These are phyloP conservation scores for Xylaria bambusicola DNA, from an alignment of 495 filamentous ascomycete species.

Conservation along the genomic window DNA sequence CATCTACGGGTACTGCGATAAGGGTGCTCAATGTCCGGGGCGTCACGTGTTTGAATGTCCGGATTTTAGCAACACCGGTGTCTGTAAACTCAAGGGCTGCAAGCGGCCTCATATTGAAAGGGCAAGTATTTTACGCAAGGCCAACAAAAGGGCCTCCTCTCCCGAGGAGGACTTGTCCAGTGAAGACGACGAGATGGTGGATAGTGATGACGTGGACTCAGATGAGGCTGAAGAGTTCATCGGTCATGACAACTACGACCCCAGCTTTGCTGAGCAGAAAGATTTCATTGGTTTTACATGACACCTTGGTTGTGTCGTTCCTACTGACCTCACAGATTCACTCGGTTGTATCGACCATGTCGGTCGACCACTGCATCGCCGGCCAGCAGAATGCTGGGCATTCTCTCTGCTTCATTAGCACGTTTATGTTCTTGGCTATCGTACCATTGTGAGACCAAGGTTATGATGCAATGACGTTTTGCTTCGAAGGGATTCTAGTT, in stretches of 20 bases:
- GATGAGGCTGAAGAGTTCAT: constrained; percentile 78
- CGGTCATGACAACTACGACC: constrained; percentile 44
- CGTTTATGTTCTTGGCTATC: constrained; percentile 8
- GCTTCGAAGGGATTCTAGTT: constrained; percentile 5
- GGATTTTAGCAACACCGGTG: constrained; percentile 87
- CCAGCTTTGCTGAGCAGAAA: constrained; percentile 45
- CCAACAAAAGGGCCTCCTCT: constrained; percentile 29
- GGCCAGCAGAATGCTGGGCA: neutral
- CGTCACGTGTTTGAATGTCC: constrained; percentile 90
- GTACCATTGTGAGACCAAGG: neutral
- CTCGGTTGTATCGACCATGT: too few species aligned
- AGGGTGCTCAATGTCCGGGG: constrained; percentile 74
- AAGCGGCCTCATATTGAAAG: constrained; percentile 84
- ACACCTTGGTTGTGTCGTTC: constrained; percentile 5
- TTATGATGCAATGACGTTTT: neutral
- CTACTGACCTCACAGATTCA: constrained; percentile 24
- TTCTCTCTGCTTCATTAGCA: neutral
- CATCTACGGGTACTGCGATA: constrained; percentile 85
- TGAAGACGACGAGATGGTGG: constrained; percentile 77
- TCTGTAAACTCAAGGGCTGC: constrained; percentile 81
- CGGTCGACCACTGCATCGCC: too few species aligned
- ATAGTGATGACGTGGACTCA: constrained; percentile 87
- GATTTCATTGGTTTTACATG: constrained; percentile 51
- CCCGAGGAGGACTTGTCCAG: constrained; percentile 78
- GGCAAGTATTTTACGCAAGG: constrained; percentile 64